phyloP scores from a whole-genome alignment of 306 rosid species.

The Prinsepia uniflora region DNA sequence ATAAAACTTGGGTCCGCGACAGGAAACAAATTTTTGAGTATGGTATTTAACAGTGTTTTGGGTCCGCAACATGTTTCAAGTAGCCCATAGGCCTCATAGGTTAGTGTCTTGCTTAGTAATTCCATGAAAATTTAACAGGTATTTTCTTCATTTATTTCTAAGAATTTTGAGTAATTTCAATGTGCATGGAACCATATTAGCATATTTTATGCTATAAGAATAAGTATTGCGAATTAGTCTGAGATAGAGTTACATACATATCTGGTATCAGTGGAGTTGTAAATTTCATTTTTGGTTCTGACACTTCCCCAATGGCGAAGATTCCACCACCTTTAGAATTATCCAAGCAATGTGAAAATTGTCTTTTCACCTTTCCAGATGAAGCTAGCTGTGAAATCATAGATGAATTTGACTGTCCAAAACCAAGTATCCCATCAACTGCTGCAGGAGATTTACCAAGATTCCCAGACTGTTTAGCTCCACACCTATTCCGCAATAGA shows the following conservation, averaged over 20 bases:
- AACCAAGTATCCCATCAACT: constrained; percentile 84
- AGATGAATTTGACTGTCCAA: constrained; percentile 89
- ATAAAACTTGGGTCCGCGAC: no score
- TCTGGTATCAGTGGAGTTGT: constrained; percentile 54
- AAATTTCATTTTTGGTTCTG: constrained; percentile 50
- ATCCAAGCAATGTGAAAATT: constrained; percentile 93
- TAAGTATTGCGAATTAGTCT: constrained; percentile 9
- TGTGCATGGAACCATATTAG: neutral
- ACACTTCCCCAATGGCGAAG: constrained; percentile 82
- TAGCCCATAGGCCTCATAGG: no score
- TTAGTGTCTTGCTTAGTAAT: no score
- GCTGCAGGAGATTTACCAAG: constrained; percentile 46
- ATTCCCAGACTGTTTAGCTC: constrained; percentile 62
- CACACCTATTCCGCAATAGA: constrained; percentile 49
- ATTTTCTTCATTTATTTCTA: no score
- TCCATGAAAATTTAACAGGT: neutral
- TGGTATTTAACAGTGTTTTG: no score
- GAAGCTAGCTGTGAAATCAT: constrained; percentile 85
- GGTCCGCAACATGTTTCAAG: no score
- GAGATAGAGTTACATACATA: constrained; percentile 46
- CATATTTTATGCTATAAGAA: neutral
- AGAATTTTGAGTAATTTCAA: neutral
- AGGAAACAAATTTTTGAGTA: no score
- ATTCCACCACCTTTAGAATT: constrained; percentile 77
- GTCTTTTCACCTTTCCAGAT: constrained; percentile 65